Conservation (phyloP, 2,329 filamentous ascomycete genomes). For the Epichloe coenophiala region DNA sequence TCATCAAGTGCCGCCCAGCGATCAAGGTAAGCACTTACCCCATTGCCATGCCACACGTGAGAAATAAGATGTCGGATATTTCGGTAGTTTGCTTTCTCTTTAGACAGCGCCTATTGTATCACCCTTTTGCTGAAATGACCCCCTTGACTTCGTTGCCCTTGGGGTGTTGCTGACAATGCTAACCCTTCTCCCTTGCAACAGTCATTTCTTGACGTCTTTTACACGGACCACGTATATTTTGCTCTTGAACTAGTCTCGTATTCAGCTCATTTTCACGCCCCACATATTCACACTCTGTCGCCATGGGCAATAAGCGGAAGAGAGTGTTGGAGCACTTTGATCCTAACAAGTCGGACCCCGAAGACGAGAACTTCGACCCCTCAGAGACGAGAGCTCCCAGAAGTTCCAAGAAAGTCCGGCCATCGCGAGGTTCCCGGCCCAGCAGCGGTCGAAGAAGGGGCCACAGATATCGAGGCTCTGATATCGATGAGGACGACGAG, state of each 20-base stretch:
- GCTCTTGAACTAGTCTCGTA: background rate
- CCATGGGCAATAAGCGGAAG: conserved; percentile 40
- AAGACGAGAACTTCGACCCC: conserved; percentile 54
- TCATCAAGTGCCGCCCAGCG: background rate
- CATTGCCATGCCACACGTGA: background rate
- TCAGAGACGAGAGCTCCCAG: conserved; percentile 29
- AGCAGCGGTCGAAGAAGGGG: conserved; percentile 20
- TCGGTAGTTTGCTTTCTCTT: background rate
- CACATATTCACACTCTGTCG: background rate
- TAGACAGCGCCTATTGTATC: background rate
- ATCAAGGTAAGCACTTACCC: background rate
- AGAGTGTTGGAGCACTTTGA: conserved; percentile 46
- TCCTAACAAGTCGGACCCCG: conserved; percentile 51
- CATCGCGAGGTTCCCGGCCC: conserved; percentile 21
- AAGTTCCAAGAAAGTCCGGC: conserved; percentile 28
- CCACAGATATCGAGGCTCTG: conserved; percentile 41
- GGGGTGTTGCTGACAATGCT: background rate
- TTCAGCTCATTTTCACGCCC: conserved; percentile 6
- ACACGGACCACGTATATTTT: background rate
- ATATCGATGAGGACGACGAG: conserved; percentile 49
- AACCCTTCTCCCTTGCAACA: background rate
- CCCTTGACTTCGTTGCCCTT: background rate
- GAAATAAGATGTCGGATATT: background rate
- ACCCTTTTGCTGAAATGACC: background rate
- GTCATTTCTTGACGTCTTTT: background rate